A percentile compares a stretch with the other conserved stretches of the same genome.
Evolutionary conservation across 148 eudicot genomes (phyloP).

Genomic region (Camellia japonica): DNA sequence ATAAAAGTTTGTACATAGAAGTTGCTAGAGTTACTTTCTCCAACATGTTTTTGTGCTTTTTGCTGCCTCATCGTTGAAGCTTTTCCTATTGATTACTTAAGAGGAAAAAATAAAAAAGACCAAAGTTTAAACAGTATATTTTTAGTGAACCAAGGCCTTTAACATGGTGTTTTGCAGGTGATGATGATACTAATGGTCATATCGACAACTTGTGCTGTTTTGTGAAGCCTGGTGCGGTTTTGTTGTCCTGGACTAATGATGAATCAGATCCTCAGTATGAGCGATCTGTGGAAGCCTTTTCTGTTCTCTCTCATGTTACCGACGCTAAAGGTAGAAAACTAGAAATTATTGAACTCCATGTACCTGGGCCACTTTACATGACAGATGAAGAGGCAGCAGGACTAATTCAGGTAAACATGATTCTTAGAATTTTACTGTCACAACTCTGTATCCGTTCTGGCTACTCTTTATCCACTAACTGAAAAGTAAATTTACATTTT

Average conservation of each 20-base stretch:
- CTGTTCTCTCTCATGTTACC: conserved; percentile 52
- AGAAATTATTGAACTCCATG: conserved; percentile 80
- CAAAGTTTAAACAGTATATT: neutral
- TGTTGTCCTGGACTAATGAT: conserved; percentile 91
- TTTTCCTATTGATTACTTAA: neutral
- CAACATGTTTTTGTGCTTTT: neutral
- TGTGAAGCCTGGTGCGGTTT: conserved; percentile 78
- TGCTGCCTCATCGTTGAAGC: neutral
- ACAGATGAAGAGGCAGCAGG: conserved; percentile 88
- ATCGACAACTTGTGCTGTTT: conserved; percentile 93
- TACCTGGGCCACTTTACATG: conserved; percentile 85
- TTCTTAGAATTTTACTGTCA: conserved; percentile 3
- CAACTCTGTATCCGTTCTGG: too few relatives aligned
- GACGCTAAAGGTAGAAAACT: conserved; percentile 88
- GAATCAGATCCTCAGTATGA: conserved; percentile 81
- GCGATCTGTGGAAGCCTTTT: conserved; percentile 64
- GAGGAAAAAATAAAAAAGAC: neutral
- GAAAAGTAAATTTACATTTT: neutral
- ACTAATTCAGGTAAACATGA: conserved; percentile 55
- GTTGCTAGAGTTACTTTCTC: neutral
- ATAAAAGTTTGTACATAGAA: neutral
- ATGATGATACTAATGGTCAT: conserved; percentile 97
- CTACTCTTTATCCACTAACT: neutral
- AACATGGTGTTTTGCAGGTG: conserved; percentile 47
- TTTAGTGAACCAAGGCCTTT: neutral